Conservation (phyloP, 345 rosid species). For the Gossypium longicalyx region DNA sequence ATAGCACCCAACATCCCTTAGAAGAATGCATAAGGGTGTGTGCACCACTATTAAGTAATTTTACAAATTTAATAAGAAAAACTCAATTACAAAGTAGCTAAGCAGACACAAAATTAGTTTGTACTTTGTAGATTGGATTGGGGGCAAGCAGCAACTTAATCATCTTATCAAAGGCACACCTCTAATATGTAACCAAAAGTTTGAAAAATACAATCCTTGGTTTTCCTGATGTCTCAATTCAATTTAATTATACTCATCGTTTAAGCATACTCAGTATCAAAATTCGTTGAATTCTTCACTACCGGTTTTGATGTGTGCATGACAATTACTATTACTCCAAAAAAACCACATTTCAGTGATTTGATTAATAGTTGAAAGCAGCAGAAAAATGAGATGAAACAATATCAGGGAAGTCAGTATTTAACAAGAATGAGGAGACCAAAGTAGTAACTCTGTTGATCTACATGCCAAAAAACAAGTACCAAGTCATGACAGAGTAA, state of each 20-base stretch:
- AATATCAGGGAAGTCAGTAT: background rate
- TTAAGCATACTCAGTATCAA: background rate
- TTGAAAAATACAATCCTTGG: background rate
- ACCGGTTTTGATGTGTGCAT: background rate
- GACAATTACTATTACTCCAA: background rate
- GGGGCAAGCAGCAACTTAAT: background rate
- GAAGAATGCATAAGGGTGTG: background rate
- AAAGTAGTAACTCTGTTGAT: background rate
- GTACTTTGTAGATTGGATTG: background rate
- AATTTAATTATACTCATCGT: background rate
- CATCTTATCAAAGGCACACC: background rate
- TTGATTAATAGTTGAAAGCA: background rate
- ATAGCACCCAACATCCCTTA: background rate
- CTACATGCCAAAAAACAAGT: background rate
- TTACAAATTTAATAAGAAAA: background rate
- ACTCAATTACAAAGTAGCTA: background rate
- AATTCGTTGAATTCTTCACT: background rate
- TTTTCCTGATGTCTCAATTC: background rate
- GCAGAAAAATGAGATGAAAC: background rate
- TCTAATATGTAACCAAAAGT: background rate
- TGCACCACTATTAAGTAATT: background rate
- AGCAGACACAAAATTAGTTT: slow-evolving; percentile 5
- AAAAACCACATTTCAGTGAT: background rate
- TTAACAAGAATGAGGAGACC: background rate
- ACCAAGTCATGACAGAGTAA: background rate